Base-by-base conservation (phyloP, 305 asterid species). In the Fraxinus latifolia region DNA sequence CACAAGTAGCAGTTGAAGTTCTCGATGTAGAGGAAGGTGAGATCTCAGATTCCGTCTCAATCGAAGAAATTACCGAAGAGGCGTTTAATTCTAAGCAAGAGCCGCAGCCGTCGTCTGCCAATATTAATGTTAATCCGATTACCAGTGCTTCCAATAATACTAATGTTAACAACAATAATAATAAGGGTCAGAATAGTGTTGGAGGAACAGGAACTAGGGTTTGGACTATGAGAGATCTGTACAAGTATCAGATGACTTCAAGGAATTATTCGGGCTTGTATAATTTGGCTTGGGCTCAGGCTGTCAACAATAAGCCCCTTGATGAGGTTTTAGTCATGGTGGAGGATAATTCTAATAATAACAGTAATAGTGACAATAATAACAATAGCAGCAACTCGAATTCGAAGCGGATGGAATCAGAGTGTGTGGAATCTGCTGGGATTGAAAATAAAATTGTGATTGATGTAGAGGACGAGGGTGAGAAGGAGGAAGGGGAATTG, bases 201-300 rank as follows among this genome's bases (percentile, higher is more conserved):
- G 86, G 83, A 32, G 87, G 87, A 17, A 85, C 80, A 80, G 88
- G 88, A 27, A 78, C 89, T 88, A 90, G 94, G 90, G 93, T 91
- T 87, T 96, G 96, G 98, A 87, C 95, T 71, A 90, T 96, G 95
- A 88, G 86, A 79, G 97, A 96, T 87, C 76, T 91, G 78, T 91
- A 86, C 85, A 90, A 91, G 81, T 96, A 94, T 85, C 97, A 85
- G 86, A 76, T 92, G 32, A 75, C 89, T 44, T 74, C 97, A 7
- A 85, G 87, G 65, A 84, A 91, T 80, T 90, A 91, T 77, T 79
- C 94, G 60, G 96, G 95, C 77, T 85, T 94, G 87, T 86, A 93
- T 86, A 96, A 92, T 86, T 83, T 96, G 82, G 99, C 99, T 53
- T 96, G 99, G 99, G 97, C 97, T 42, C 97, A 94, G 85, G 99